A percentile compares a stretch with the other conserved stretches of the same genome.
These are phyloP conservation scores for Zoysia matrella DNA, from an alignment of 202 grass and related monocot genomes.

Conservation along the genomic window DNA sequence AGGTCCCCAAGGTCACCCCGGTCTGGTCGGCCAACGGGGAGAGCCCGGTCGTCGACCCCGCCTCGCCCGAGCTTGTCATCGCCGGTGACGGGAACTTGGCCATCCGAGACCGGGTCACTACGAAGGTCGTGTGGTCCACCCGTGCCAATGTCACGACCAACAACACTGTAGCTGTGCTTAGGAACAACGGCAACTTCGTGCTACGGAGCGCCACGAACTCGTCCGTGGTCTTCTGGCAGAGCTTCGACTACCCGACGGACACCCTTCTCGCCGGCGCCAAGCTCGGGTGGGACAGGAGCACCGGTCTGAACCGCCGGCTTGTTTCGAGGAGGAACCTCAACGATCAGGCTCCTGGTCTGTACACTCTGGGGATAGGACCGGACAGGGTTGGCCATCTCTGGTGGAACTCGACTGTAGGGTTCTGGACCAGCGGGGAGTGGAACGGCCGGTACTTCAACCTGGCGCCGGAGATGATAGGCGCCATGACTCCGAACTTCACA, in stretches of 20 bases:
- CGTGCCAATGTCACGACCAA: constrained; percentile 1
- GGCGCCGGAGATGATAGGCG: constrained; percentile 1
- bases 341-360: constrained; percentile 45
- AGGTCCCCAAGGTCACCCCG: constrained; percentile 10
- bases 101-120: neutral
- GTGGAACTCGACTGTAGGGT: constrained; percentile 18
- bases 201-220: constrained; percentile 33
- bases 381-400: constrained; percentile 13
- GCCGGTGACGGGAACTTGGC: constrained; percentile 37
- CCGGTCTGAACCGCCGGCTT: constrained; percentile 33
- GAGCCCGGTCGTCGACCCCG: constrained; percentile 21
- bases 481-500: neutral
- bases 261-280: constrained; percentile 44
- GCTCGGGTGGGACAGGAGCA: constrained; percentile 29
- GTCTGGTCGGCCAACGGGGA: constrained; percentile 56
- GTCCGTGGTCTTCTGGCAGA: constrained; percentile 73
- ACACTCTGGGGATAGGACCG: constrained; percentile 39
- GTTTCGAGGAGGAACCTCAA: constrained; percentile 18
- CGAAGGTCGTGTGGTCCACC: constrained; percentile 35
- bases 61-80: constrained; percentile 33
- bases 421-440: constrained; percentile 47
- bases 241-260: constrained; percentile 81
- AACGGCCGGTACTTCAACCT: constrained; percentile 19
- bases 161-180: constrained; percentile 42
- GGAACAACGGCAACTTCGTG: constrained; percentile 55